These are phyloP conservation scores for Populus hybrid DNA, from an alignment of 441 rosid species.

Conservation along the genomic window DNA sequence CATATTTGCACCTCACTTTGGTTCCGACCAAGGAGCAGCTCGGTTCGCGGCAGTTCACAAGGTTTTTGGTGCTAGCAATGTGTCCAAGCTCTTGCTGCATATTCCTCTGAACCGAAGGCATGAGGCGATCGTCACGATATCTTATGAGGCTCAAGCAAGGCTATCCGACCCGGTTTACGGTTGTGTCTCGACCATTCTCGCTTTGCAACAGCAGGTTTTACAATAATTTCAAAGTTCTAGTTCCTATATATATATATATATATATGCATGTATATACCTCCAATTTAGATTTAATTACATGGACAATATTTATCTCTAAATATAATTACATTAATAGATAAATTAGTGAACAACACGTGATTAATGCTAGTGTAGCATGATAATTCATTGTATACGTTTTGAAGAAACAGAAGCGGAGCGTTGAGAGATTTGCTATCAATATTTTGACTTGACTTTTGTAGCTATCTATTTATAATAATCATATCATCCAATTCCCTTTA, in stretches of 20 bases:
- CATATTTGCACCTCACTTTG: slow-evolving; percentile 85
- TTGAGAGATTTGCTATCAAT: not conserved
- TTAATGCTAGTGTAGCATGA: no score
- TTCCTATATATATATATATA: no score
- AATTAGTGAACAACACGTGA: no score
- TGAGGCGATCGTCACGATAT: slow-evolving; percentile 82
- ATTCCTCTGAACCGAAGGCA: slow-evolving; percentile 76
- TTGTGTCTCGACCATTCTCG: slow-evolving; percentile 83
- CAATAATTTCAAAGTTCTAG: not conserved
- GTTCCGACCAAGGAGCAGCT: slow-evolving; percentile 85
- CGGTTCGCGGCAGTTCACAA: slow-evolving; percentile 92
- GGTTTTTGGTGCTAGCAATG: slow-evolving; percentile 92
- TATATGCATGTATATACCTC: no score
- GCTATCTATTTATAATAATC: no score
- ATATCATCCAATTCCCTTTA: no score
- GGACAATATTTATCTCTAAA: no score
- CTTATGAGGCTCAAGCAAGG: slow-evolving; percentile 92
- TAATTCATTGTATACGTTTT: not conserved
- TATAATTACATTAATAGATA: no score
- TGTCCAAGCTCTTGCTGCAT: slow-evolving; percentile 73
- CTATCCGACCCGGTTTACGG: slow-evolving; percentile 92
- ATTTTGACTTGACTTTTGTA: no score
- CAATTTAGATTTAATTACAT: not conserved
- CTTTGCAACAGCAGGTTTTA: slow-evolving; percentile 83
- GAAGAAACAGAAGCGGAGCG: not conserved